Evolutionary conservation across 2,329 filamentous ascomycete species (phyloP).

Genomic region (Fusarium marasasianum): DNA sequence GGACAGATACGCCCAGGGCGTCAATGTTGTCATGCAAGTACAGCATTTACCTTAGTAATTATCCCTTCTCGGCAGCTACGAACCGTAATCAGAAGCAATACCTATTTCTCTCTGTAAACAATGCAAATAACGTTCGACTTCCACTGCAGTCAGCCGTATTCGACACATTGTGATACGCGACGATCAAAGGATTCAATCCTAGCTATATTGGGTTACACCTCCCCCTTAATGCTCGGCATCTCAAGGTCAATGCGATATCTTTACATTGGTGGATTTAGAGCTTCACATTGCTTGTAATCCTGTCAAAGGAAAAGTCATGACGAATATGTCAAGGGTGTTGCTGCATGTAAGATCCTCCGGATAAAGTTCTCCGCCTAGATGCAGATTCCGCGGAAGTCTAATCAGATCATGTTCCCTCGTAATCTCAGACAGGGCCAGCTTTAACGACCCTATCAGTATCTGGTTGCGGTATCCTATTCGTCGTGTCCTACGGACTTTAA

Average conservation of each 20-base stretch:
- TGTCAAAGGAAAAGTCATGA: not conserved
- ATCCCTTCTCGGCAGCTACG: not conserved
- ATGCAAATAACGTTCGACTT: not conserved
- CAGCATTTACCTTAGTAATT: not conserved
- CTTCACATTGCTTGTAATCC: no score
- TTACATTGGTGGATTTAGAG: not conserved
- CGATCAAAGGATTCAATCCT: not conserved
- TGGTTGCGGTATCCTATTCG: not conserved
- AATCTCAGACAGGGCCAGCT: not conserved
- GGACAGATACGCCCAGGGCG: not conserved
- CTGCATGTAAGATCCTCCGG: not conserved
- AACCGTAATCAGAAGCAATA: not conserved
- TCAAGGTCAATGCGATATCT: not conserved
- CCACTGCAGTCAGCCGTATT: not conserved
- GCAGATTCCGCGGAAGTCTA: not conserved
- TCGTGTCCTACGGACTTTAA: not conserved
- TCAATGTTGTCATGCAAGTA: not conserved
- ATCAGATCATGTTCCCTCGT: not conserved
- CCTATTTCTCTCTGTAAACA: not conserved
- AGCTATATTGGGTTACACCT: not conserved
- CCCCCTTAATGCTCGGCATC: not conserved
- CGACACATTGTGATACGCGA: not conserved
- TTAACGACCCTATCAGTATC: not conserved
- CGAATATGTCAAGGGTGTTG: not conserved
- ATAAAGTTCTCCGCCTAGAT: not conserved